Percentiles rank a stretch among this genome's conserved stretches.
Evolutionary conservation across 2,329 filamentous ascomycete genomes (phyloP).

Genomic region (Aspergillus neotritici): DNA sequence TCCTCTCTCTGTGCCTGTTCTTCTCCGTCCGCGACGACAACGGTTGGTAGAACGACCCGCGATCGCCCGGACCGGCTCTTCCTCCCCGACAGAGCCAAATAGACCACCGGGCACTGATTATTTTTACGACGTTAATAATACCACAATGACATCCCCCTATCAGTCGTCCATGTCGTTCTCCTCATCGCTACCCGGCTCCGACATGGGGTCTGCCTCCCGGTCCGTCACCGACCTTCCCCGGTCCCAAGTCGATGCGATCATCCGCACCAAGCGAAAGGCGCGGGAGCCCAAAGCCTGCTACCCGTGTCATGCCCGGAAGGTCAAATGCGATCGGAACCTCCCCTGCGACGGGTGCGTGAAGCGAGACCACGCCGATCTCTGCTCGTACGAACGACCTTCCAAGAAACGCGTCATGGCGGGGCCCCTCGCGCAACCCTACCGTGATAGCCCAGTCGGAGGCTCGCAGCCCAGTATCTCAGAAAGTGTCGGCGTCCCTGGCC

Average conservation of each 20-base stretch:
- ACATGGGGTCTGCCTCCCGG: conserved; percentile 19
- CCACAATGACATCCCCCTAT: conserved; percentile 27
- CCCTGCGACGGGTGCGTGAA: conserved; percentile 47
- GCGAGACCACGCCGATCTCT: conserved; percentile 45
- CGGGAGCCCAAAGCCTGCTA: conserved; percentile 45
- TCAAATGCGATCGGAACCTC: conserved; percentile 46
- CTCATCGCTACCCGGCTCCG: conserved; percentile 19
- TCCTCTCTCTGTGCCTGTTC: too few relatives aligned
- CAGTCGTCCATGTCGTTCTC: conserved; percentile 26
- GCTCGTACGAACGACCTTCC: conserved; percentile 45
- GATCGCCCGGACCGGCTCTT: too few relatives aligned
- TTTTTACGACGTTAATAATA: too few relatives aligned
- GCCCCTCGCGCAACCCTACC: conserved; percentile 17
- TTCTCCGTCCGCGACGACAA: too few relatives aligned
- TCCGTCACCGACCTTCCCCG: conserved; percentile 39
- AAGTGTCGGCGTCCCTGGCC: conserved; percentile 9
- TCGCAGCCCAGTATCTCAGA: conserved; percentile 5
- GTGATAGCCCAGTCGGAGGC: conserved; percentile 17
- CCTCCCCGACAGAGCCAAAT: too few relatives aligned
- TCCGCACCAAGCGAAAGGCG: conserved; percentile 44
- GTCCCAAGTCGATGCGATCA: conserved; percentile 44
- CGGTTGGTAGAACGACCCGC: too few relatives aligned
- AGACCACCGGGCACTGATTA: too few relatives aligned
- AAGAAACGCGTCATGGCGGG: conserved; percentile 37
- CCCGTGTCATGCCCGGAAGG: conserved; percentile 43